These are phyloP conservation scores for Heterobasidion parviporum DNA, from an alignment of 1,284 basidiomycete species.

Conservation along the genomic window DNA sequence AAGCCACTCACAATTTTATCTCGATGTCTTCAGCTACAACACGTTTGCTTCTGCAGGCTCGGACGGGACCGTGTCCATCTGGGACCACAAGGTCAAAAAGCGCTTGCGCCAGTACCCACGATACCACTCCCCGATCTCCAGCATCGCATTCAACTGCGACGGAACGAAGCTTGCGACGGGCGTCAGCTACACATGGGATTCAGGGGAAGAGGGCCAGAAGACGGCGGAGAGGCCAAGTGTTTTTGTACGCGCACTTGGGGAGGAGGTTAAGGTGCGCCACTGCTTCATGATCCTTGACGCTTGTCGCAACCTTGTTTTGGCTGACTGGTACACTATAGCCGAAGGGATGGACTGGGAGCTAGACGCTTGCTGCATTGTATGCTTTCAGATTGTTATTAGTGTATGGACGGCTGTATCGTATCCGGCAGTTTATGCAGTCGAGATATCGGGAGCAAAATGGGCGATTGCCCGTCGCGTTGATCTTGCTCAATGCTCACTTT, in stretches of 20 bases:
- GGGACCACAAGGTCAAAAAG: slow-evolving; percentile 97
- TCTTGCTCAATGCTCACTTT: too few relatives aligned
- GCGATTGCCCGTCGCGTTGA: too few relatives aligned
- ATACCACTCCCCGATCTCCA: slow-evolving; percentile 64
- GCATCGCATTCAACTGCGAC: slow-evolving; percentile 76
- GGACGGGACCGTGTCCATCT: slow-evolving; percentile 86
- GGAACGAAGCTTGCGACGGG: slow-evolving; percentile 79
- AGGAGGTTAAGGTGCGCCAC: slow-evolving; percentile 48
- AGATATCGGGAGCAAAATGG: too few relatives aligned
- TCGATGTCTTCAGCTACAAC: slow-evolving; percentile 53
- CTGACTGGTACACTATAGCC: slow-evolving; percentile 13
- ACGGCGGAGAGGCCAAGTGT: slow-evolving; percentile 30
- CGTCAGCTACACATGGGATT: slow-evolving; percentile 83
- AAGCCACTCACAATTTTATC: slow-evolving; percentile 1
- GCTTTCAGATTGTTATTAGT: neutral
- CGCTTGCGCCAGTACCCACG: slow-evolving; percentile 85
- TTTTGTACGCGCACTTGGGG: slow-evolving; percentile 28
- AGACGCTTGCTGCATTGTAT: neutral
- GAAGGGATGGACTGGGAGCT: slow-evolving; percentile 20
- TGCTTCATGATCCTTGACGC: neutral
- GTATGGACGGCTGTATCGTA: neutral
- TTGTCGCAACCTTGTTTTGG: neutral
- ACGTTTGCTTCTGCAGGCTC: slow-evolving; percentile 95
- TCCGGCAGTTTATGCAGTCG: too few relatives aligned
- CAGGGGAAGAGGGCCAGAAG: slow-evolving; percentile 64